Conservation (phyloP, 2,329 filamentous ascomycete genomes). For the Fusarium nanum region DNA sequence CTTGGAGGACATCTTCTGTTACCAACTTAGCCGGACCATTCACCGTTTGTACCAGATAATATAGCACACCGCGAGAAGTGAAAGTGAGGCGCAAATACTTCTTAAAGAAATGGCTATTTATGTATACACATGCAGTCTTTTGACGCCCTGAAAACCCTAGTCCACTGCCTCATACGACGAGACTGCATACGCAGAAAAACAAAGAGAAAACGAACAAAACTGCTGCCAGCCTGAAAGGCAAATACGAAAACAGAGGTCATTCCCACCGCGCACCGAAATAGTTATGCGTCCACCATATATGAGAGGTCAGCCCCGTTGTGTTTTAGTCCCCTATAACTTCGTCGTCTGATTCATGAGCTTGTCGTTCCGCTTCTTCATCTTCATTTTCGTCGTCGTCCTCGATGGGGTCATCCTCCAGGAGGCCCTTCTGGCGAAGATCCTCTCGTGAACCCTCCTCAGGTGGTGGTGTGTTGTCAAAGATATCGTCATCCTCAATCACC, state of each 20-base stretch:
- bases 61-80: neutral
- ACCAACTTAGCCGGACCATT: neutral
- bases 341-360: constrained; percentile 56
- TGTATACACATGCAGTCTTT: constrained; percentile 31
- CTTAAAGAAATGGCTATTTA: constrained; percentile 16
- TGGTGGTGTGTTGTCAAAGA: constrained; percentile 62
- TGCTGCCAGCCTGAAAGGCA: constrained; percentile 7
- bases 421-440: constrained; percentile 65
- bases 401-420: constrained; percentile 64
- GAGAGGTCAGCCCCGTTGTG: constrained; percentile 6
- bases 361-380: constrained; percentile 46
- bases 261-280: constrained; percentile 22
- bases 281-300: constrained; percentile 26
- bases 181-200: constrained; percentile 36
- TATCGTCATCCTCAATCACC: constrained; percentile 55
- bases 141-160: constrained; percentile 31
- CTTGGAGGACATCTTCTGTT: too few species aligned
- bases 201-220: constrained; percentile 4
- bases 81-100: constrained; percentile 10
- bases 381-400: constrained; percentile 53
- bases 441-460: constrained; percentile 70
- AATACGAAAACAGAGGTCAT: constrained; percentile 27
- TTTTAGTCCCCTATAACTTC: constrained; percentile 60
- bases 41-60: constrained; percentile 7
- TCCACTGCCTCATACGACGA: constrained; percentile 31